Evolutionary conservation across 805 yeast species (phyloP).

Genomic region (Scheffersomyces amazonensis): DNA sequence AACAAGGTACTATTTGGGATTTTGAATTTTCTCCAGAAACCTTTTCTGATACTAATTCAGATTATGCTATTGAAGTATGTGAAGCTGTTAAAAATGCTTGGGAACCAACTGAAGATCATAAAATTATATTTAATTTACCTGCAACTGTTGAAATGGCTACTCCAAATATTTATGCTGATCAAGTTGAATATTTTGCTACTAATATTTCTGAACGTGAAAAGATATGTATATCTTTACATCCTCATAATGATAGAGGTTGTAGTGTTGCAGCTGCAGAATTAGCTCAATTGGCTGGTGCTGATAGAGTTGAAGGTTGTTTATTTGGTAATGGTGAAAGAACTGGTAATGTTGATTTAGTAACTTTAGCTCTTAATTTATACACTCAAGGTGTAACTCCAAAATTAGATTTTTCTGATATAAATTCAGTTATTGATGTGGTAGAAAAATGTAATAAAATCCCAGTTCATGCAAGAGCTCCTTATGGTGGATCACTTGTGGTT

Average conservation of each 20-base stretch:
- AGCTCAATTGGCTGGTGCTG: slow-evolving; percentile 83
- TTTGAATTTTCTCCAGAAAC: slow-evolving; percentile 82
- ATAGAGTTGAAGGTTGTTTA: slow-evolving; percentile 81
- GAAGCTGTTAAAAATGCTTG: slow-evolving; percentile 76
- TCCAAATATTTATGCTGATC: slow-evolving; percentile 83
- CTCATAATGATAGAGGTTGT: slow-evolving; percentile 84
- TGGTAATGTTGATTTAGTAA: slow-evolving; percentile 80
- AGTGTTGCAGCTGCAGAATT: slow-evolving; percentile 88
- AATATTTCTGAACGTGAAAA: slow-evolving; percentile 64
- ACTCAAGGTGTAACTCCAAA: slow-evolving; percentile 76
- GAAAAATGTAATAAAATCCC: slow-evolving; percentile 82
- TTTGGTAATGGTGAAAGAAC: slow-evolving; percentile 89
- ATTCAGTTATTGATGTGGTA: slow-evolving; percentile 64
- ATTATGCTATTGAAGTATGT: slow-evolving; percentile 62
- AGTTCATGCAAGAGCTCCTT: slow-evolving; percentile 75
- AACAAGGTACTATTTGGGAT: slow-evolving; percentile 59
- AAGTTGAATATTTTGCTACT: slow-evolving; percentile 69
- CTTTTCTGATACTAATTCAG: slow-evolving; percentile 67
- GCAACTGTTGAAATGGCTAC: slow-evolving; percentile 83
- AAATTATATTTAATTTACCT: slow-evolving; percentile 77
- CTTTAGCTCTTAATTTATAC: slow-evolving; percentile 71
- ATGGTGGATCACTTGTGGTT: slow-evolving; percentile 79
- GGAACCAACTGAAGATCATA: slow-evolving; percentile 62
- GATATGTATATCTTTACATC: slow-evolving; percentile 73
- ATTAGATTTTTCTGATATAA: slow-evolving; percentile 68